phyloP scores from a whole-genome alignment of 2,329 filamentous ascomycete genomes.

The Hypoxylon sp. region DNA sequence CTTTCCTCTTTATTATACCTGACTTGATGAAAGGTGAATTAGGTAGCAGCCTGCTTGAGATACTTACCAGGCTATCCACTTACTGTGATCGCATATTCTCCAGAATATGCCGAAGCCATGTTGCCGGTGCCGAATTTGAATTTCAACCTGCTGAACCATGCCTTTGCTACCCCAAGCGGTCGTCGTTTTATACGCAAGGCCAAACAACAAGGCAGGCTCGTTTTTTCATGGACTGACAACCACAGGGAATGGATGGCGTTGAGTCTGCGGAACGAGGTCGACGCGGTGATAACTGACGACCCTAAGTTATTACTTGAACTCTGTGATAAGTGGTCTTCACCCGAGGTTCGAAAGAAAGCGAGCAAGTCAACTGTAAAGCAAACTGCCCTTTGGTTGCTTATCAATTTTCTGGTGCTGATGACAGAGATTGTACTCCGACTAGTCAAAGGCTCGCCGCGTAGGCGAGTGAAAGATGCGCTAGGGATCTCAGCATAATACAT shows the following conservation, averaged over 20 bases:
- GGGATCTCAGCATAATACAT: too few relatives aligned
- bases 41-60: neutral
- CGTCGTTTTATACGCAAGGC: neutral
- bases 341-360: too few relatives aligned
- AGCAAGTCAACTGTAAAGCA: too few relatives aligned
- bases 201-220: neutral
- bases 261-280: neutral
- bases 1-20: neutral
- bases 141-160: neutral
- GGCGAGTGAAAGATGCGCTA: too few relatives aligned
- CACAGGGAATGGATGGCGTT: neutral
- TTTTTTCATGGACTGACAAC: conserved; percentile 3
- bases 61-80: conserved; percentile 2
- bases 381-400: too few relatives aligned
- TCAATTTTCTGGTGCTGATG: too few relatives aligned
- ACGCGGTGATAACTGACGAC: conserved; percentile 7
- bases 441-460: too few relatives aligned
- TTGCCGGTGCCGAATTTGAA: neutral
- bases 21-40: neutral
- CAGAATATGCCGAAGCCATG: too few relatives aligned
- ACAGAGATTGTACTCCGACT: too few relatives aligned
- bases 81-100: neutral
- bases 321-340: neutral
- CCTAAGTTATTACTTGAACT: conserved; percentile 2
- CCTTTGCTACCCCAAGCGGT: neutral